These are phyloP conservation scores for Paratinospora sagittata DNA, from an alignment of 164 flowering plant species.

Conservation along the genomic window DNA sequence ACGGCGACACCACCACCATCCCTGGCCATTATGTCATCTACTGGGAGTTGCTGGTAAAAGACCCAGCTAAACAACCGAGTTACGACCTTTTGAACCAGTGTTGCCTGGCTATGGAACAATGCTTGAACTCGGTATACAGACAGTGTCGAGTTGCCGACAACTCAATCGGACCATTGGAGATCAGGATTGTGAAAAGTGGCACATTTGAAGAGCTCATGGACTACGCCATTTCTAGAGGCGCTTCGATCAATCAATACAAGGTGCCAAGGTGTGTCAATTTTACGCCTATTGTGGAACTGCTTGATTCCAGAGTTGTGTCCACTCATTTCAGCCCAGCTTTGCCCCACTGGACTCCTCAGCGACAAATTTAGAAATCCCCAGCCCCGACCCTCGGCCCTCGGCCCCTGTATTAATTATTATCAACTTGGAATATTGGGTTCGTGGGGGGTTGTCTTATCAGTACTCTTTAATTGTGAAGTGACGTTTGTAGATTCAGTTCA, in stretches of 20 bases:
- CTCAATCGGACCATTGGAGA: slow-evolving; percentile 73
- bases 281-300: slow-evolving; percentile 61
- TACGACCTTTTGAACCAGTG: slow-evolving; percentile 38
- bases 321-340: slow-evolving; percentile 49
- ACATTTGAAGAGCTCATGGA: slow-evolving; percentile 87
- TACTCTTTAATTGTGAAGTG: too few relatives aligned
- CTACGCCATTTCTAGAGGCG: slow-evolving; percentile 72
- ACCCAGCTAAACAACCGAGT: slow-evolving; percentile 25
- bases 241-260: slow-evolving; percentile 79
- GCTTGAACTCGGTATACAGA: slow-evolving; percentile 70
- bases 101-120: slow-evolving; percentile 69
- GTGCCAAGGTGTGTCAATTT: slow-evolving; percentile 70
- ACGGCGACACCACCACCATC: slow-evolving; percentile 53
- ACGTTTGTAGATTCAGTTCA: too few relatives aligned
- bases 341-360: slow-evolving; percentile 59
- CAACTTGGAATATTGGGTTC: too few relatives aligned
- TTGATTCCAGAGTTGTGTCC: slow-evolving; percentile 56
- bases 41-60: slow-evolving; percentile 55
- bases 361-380: slow-evolving; percentile 14
- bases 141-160: slow-evolving; percentile 57
- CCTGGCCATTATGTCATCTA: slow-evolving; percentile 80
- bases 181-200: slow-evolving; percentile 55
- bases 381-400: too few relatives aligned
- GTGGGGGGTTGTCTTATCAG: too few relatives aligned
- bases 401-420: too few relatives aligned